Evolutionary conservation across 768 basidiomycete genomes (phyloP).

Genomic region (Xerocomellus amylosporus): DNA sequence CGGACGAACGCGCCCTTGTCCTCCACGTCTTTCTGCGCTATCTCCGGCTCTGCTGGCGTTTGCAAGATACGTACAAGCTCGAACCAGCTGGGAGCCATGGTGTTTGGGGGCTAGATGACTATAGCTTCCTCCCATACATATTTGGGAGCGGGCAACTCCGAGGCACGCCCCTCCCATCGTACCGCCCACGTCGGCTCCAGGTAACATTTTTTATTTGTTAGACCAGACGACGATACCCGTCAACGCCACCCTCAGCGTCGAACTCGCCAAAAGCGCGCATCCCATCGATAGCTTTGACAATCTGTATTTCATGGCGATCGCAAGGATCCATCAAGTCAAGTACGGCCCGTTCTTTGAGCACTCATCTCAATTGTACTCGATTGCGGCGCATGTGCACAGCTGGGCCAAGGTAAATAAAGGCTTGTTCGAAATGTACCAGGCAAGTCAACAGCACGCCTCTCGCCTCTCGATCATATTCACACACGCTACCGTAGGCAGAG

Average conservation of each 20-base stretch:
- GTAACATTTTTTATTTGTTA: slow-evolving; percentile 25
- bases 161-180: slow-evolving; percentile 42
- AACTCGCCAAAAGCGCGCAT: slow-evolving; percentile 30
- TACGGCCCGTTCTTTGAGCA: slow-evolving; percentile 89
- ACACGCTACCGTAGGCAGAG: slow-evolving; percentile 57
- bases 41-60: slow-evolving; percentile 73
- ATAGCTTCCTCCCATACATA: slow-evolving; percentile 81
- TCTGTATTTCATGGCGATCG: slow-evolving; percentile 77
- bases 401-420: slow-evolving; percentile 92
- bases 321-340: slow-evolving; percentile 78
- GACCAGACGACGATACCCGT: slow-evolving; percentile 66
- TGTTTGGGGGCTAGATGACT: slow-evolving; percentile 97
- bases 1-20: slow-evolving; percentile 59
- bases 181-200: neutral
- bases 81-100: slow-evolving; percentile 98
- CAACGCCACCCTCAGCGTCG: slow-evolving; percentile 57
- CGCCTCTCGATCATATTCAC: slow-evolving; percentile 1
- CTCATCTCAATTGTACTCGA: slow-evolving; percentile 83
- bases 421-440: slow-evolving; percentile 94
- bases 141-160: slow-evolving; percentile 89
- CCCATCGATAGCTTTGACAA: slow-evolving; percentile 45
- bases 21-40: slow-evolving; percentile 76
- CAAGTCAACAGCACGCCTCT: slow-evolving; percentile 24
- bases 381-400: slow-evolving; percentile 82
- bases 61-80: slow-evolving; percentile 86